Conservation (phyloP, 202 grass and related monocot genomes). For the Setaria viridis region DNA sequence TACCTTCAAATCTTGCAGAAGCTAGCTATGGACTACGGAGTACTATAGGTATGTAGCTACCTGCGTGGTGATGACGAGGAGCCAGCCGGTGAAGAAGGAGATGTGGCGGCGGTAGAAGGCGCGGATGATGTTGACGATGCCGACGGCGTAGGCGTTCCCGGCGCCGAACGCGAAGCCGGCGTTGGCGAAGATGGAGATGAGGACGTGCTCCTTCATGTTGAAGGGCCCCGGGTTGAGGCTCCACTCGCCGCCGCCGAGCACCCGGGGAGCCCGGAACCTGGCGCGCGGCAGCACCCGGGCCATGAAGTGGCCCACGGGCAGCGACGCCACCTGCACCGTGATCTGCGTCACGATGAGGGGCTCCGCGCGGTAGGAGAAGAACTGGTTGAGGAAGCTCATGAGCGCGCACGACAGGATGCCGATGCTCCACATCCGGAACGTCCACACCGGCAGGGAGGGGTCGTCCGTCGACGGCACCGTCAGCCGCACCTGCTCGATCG, state of each 20-base stretch:
- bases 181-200: slow-evolving; percentile 90
- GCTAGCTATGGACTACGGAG: too few species aligned
- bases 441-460: slow-evolving; percentile 86
- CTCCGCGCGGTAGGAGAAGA: slow-evolving; percentile 91
- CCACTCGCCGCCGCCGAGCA: slow-evolving; percentile 44
- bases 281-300: slow-evolving; percentile 53
- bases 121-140: slow-evolving; percentile 78
- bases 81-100: slow-evolving; percentile 74
- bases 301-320: slow-evolving; percentile 68
- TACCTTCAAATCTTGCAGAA: not conserved
- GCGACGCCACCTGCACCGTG: slow-evolving; percentile 77
- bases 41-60: not conserved
- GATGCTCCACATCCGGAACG: slow-evolving; percentile 96
- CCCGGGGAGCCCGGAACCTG: not conserved
- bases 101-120: slow-evolving; percentile 66
- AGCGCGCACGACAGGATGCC: slow-evolving; percentile 73
- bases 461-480: slow-evolving; percentile 73
- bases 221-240: slow-evolving; percentile 71
- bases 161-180: slow-evolving; percentile 77
- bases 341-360: slow-evolving; percentile 87
- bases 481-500: slow-evolving; percentile 86
- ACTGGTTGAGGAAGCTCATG: slow-evolving; percentile 96
- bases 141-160: slow-evolving; percentile 41
- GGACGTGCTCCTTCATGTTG: slow-evolving; percentile 94
- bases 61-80: slow-evolving; percentile 85